Conservation (phyloP, 805 yeast species). For the Tetrapisispora nanseiensis region DNA sequence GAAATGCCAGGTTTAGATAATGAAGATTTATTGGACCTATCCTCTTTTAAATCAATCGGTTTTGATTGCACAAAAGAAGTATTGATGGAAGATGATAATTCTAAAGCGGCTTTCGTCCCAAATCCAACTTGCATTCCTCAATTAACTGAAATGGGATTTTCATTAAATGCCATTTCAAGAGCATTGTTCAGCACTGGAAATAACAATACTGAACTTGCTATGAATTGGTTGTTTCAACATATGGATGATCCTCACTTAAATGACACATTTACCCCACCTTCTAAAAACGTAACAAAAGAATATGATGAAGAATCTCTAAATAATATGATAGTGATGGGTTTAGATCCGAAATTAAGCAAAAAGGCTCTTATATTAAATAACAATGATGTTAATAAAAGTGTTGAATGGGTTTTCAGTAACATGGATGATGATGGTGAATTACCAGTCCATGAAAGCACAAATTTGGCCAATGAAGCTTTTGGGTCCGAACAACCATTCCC, state of each 20-base stretch:
- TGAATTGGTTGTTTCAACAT: conserved; percentile 85
- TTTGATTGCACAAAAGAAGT: conserved; percentile 19
- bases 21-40: conserved; percentile 35
- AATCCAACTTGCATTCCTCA: conserved; percentile 44
- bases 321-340: conserved; percentile 59
- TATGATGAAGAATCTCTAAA: conserved; percentile 21
- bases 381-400: conserved; percentile 62
- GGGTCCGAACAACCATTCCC: conserved; percentile 12
- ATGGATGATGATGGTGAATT: conserved; percentile 69
- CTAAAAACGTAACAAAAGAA: neutral
- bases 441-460: conserved; percentile 18
- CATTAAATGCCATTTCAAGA: conserved; percentile 50
- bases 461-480: conserved; percentile 1
- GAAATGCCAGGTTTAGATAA: conserved; percentile 32
- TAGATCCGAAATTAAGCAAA: conserved; percentile 49
- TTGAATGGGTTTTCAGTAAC: conserved; percentile 83
- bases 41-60: conserved; percentile 34
- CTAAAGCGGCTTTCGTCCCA: conserved; percentile 37
- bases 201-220: conserved; percentile 52
- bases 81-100: conserved; percentile 19
- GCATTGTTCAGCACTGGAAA: conserved; percentile 68
- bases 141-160: conserved; percentile 81
- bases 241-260: conserved; percentile 80
- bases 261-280: conserved; percentile 39
- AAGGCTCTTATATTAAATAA: conserved; percentile 58